Evolutionary conservation across 257 asterid genomes (phyloP), one percentile per base, ranked within the genome.

Genomic region (Pogostemon cablin): DNA sequence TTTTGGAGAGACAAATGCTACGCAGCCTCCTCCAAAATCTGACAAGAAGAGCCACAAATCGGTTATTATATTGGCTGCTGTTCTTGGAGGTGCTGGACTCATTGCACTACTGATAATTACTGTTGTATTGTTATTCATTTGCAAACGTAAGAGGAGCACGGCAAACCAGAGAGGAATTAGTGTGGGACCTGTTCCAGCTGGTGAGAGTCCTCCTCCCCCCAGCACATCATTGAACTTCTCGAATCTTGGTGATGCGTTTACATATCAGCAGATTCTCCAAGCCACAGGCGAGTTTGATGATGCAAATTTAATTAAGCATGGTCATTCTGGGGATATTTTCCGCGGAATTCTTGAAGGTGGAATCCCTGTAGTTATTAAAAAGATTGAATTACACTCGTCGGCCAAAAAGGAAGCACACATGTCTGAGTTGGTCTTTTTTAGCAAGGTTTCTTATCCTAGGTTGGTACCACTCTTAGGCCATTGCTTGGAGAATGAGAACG

Each of bases 401-500:
- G 85, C 73, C 8, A 91, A 82, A 78, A 86, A 79, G 80, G 98
- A 89, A 76, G 67, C 86, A 1, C 81, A 85, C 77, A 49, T 81
- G 81, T 74, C 72, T 40, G 99, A 95, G 66, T 76, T 95, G 81
- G 91, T 81, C 56, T 69, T 91, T 62, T 86, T 91, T 75, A 81
- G 85, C 81, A 88, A 82, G 81, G 79, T 86, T 66, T 89, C 96
- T 55, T 89, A 90, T 78, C 81, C 93, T 49, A 83, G 98, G 73
- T 75, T 95, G 49, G 95, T 95, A 20, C 95, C 96, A 52, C 85
- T 91, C 35, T 75, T 95, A 71, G 99, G 99, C 60, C 90, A 91
- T 78, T 91, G 96, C 73, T 79, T 91, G 93, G 99, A 88, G 83
- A 86, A 89, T 57, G 99, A 91, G 77, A 80, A 81, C 8, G 93